Evolutionary conservation across 768 basidiomycete species (phyloP), one percentile per base, ranked within the genome.

Genomic region (Coprinellus micaceus): DNA sequence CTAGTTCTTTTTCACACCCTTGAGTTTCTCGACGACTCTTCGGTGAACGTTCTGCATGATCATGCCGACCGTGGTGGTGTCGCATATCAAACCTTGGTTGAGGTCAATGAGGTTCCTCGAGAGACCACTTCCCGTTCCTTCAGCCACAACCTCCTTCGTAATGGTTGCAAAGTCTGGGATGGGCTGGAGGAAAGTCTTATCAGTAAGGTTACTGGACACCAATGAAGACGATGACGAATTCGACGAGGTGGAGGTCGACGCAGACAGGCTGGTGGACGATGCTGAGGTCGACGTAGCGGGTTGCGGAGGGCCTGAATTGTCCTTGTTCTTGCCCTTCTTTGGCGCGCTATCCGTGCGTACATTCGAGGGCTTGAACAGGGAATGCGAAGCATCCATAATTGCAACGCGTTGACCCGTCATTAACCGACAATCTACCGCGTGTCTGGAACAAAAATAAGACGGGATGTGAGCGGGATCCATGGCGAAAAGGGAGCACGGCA

Each of bases 361-460:
- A 30, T 64, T 61, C 1, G 52, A 33, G 19, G 58, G 53, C 36
- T 66, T 63, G 59, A 78, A 86, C 17, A 90, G 67, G 2, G 85
- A 82, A 66, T 82, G 75, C 0, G 89, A 86, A 3, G 78, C 88
- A 64, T 93, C 91, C n/a, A 91, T 69, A 48, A 94, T 82, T 19
- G 78, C 82, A 12, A 92, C 79, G 12, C 83, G 82, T 60, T 82
- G 78, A 33, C 76, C 77, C 11, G 75, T 79, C 82, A 91, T 82
- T 63, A 91, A 75, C 62, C 91, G 82, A 68, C 91, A 83, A 66
- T 94, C 91, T 52, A 94, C 75, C 0, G 88, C 90, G 65, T 91
- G 83, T 63, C 88, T 89, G 44, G 21, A 33, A 13, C 29, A 48
- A 45, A 33, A 43, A 43, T 43, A 43, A 43, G n/a, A 21, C 40